Percentiles rank a stretch among this genome's conserved stretches.
Evolutionary conservation across 2,329 filamentous ascomycete genomes (phyloP).

Genomic region (Penicillium sp.): DNA sequence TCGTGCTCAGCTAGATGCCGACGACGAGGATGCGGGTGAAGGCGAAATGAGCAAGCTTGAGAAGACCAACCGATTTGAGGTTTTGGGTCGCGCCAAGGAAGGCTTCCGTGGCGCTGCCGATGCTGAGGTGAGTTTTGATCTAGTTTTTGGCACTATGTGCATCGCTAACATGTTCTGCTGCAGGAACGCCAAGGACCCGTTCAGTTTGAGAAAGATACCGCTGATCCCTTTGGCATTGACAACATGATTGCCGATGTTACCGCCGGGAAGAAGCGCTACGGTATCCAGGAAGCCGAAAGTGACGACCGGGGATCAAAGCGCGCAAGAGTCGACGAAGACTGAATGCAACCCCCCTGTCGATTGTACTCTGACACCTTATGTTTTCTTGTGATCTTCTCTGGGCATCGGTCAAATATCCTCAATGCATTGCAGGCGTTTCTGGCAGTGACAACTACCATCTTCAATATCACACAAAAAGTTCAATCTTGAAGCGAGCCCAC

Average conservation of each 20-base stretch:
- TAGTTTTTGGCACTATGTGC: neutral
- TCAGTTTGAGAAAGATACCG: slow-evolving; percentile 87
- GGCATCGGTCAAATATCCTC: slow-evolving; percentile 11
- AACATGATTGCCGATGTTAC: slow-evolving; percentile 83
- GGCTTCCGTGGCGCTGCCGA: slow-evolving; percentile 85
- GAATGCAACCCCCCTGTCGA: slow-evolving; percentile 10
- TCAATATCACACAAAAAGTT: slow-evolving; percentile 2
- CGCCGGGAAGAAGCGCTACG: slow-evolving; percentile 50
- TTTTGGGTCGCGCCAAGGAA: slow-evolving; percentile 76
- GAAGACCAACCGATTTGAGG: slow-evolving; percentile 83
- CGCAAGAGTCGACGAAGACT: slow-evolving; percentile 74
- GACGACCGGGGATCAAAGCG: slow-evolving; percentile 60
- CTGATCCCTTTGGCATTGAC: slow-evolving; percentile 92
- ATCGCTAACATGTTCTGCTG: slow-evolving; percentile 1
- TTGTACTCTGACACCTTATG: slow-evolving; percentile 17
- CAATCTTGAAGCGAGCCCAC: neutral
- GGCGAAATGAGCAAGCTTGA: slow-evolving; percentile 85
- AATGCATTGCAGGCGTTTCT: slow-evolving; percentile 35
- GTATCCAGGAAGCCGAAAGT: slow-evolving; percentile 44
- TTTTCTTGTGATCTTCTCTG: slow-evolving; percentile 8
- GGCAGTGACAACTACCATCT: slow-evolving; percentile 16
- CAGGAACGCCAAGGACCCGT: slow-evolving; percentile 85
- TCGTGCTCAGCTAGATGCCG: slow-evolving; percentile 68
- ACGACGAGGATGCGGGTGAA: slow-evolving; percentile 77
- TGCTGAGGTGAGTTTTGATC: slow-evolving; percentile 65